Base-by-base conservation (phyloP, 2,329 filamentous ascomycete genomes). In the Teratosphaeriaceae sp. region DNA sequence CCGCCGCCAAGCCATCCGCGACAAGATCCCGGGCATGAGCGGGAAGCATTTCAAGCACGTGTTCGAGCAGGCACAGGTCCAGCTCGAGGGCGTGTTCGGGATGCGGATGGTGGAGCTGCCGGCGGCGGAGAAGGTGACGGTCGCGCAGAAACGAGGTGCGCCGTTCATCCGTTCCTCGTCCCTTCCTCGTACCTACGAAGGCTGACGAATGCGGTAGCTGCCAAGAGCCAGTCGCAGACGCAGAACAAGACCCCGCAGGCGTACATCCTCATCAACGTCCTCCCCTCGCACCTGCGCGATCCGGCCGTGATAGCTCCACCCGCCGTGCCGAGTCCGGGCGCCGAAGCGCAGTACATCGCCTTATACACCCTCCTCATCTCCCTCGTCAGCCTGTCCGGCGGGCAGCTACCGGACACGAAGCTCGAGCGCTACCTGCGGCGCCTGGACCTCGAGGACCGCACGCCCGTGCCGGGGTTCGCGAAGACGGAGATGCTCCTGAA, bases 41-140 rank as follows among this genome's bases (percentile, higher is more conserved):
- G 74, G 83, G 23, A 71, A 29, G 24, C 26, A 80, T 26, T 97
- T 96, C 63, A 88, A 80, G 60, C 63, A 68, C 11, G 79, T 96
- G 3, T 96, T 95, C 57, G 76, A 78, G 0, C 71, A 76, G 30
- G 87, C 90, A 31, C 90, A 98, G 62, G 65, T 70, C 24, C 77
- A 85, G 52, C 69, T 98, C 27, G 71, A 74, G 37, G 68, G 69
- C 2, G 75, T 82, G 1, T 97, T 95, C 65, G 92, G 92, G n/a
- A 95, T 97, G 88, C 77, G 89, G 62, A 77, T 98, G 73, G 74
- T 79, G 3, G 89, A 96, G 65, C 72, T 97, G 38, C 88, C 92
- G 0, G 72, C 76, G 1, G 78, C 77, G 57, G 90, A 96, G 58
- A 94, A 88, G 64, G 75, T 85, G 38, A 88, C 88, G 0, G 66